A percentile compares a stretch with the other conserved stretches of the same genome.
Conservation (phyloP, 192 early-diverging fungal species). For the Paraglomus occultum region DNA sequence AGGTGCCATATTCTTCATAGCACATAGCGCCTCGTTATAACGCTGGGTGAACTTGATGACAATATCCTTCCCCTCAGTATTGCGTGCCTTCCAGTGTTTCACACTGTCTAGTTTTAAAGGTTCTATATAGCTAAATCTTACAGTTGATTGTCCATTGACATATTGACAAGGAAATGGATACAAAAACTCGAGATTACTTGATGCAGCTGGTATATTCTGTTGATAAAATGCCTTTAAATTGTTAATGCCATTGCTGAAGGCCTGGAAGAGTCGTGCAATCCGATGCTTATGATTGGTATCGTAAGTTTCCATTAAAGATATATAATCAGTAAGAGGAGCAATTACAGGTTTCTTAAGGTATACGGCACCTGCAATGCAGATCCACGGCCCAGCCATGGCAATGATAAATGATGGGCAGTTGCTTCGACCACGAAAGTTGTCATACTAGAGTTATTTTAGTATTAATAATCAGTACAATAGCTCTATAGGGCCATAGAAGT, state of each 20-base stretch:
- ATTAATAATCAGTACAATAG: too few species aligned
- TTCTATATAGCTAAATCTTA: background rate
- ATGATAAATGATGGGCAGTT: constrained; percentile 13
- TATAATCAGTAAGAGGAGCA: background rate
- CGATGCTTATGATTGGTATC: background rate
- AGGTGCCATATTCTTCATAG: background rate
- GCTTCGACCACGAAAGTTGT: background rate
- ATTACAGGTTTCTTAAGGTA: background rate
- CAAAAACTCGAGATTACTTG: background rate
- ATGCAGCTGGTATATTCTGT: background rate
- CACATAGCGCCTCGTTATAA: background rate
- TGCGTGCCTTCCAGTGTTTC: background rate
- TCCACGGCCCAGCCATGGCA: constrained; percentile 1
- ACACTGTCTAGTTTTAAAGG: background rate
- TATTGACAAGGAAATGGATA: background rate
- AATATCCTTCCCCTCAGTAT: background rate
- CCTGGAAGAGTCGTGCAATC: background rate
- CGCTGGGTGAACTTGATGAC: background rate
- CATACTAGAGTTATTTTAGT: background rate
- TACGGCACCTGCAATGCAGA: background rate
- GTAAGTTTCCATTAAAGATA: background rate
- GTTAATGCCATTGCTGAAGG: background rate
- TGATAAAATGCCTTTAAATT: background rate
- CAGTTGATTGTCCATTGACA: background rate
- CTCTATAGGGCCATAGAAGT: too few species aligned